phyloP scores from a whole-genome alignment of 257 asterid genomes.

The Thymus quinquecostatus region DNA sequence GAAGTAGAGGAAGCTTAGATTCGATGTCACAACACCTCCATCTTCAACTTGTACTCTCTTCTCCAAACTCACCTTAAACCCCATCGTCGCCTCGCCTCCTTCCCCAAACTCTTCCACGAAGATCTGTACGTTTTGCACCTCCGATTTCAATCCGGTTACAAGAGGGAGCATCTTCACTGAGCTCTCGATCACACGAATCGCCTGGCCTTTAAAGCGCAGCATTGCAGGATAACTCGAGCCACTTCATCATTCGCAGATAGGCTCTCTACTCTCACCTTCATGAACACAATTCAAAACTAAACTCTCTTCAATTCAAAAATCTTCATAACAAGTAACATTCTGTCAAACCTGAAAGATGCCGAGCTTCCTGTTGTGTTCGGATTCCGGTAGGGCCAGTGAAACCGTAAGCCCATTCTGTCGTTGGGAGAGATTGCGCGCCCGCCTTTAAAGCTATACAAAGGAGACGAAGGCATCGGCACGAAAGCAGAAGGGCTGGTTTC shows the following conservation, averaged over 20 bases:
- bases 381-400: background rate
- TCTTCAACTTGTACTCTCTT: background rate
- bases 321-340: background rate
- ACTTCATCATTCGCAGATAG: conserved; percentile 1
- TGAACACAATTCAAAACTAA: too few relatives aligned
- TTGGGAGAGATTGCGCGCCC: background rate
- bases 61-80: conserved; percentile 11
- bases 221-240: conserved; percentile 13
- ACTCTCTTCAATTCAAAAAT: too few relatives aligned
- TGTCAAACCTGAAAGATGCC: conserved; percentile 7
- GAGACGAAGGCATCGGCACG: conserved; percentile 13
- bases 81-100: background rate
- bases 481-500: conserved; percentile 54
- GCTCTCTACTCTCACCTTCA: conserved; percentile 13
- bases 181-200: background rate
- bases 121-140: background rate
- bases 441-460: too few relatives aligned
- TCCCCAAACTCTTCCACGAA: background rate
- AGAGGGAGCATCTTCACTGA: background rate
- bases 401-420: background rate
- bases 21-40: conserved; percentile 3
- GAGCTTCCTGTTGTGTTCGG: conserved; percentile 1
- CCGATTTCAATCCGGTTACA: background rate
- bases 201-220: conserved; percentile 10
- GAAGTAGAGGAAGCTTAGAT: background rate